Evolutionary conservation across 257 asterid genomes (phyloP).

Genomic region (Eustoma russellianum): DNA sequence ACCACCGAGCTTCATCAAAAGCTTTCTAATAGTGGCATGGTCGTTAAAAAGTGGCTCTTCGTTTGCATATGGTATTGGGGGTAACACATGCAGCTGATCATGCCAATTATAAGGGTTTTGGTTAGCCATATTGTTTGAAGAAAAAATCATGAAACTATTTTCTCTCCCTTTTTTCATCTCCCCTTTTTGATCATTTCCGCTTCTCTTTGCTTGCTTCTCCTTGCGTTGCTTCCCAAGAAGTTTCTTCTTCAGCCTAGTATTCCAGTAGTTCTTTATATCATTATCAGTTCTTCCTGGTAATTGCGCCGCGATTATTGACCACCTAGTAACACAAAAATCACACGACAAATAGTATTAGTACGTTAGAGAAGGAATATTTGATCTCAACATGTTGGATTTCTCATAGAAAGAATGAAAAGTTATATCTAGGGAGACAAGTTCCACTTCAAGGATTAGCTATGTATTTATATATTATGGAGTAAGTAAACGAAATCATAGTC

Average conservation of each 20-base stretch:
- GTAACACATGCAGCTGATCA: conserved; percentile 14
- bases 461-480: too few relatives aligned
- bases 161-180: conserved; percentile 15
- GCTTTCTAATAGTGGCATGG: conserved; percentile 43
- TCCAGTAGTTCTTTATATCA: conserved; percentile 81
- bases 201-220: conserved; percentile 23
- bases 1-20: conserved; percentile 59
- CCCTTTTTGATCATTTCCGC: conserved; percentile 10
- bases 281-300: conserved; percentile 81
- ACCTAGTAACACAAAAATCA: conserved; percentile 23
- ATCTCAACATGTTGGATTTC: too few relatives aligned
- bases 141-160: conserved; percentile 4
- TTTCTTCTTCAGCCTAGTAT: conserved; percentile 68
- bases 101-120: conserved; percentile 22
- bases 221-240: conserved; percentile 57
- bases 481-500: too few relatives aligned
- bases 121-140: neutral
- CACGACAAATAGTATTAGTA: neutral
- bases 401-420: too few relatives aligned
- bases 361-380: too few relatives aligned
- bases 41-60: conserved; percentile 36
- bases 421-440: too few relatives aligned
- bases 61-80: conserved; percentile 33
- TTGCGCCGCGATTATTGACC: conserved; percentile 87
- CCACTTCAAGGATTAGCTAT: too few relatives aligned